A percentile compares a stretch with the other conserved stretches of the same genome.
Conservation (phyloP, 495 filamentous ascomycete genomes). For the Aspergillus affinis region DNA sequence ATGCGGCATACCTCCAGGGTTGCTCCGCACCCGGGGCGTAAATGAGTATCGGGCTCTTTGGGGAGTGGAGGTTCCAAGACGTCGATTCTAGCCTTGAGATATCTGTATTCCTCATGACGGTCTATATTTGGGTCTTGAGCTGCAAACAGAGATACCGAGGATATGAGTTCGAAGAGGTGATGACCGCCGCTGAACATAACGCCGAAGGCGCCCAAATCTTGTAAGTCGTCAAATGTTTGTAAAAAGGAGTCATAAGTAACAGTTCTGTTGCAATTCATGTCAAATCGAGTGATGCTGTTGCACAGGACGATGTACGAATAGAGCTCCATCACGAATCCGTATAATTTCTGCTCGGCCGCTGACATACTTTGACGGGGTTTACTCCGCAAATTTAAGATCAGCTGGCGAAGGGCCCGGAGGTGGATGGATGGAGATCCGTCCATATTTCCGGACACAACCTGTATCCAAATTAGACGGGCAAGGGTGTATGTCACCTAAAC, state of each 20-base stretch:
- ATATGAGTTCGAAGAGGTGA: constrained; percentile 2
- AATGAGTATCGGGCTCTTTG: neutral
- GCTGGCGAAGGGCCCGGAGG: constrained; percentile 3
- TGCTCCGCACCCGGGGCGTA: neutral
- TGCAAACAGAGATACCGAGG: neutral
- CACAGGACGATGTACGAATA: constrained; percentile 7
- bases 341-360: neutral
- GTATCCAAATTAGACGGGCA: neutral
- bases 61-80: neutral
- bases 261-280: constrained; percentile 6
- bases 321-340: constrained; percentile 4
- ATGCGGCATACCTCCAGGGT: neutral
- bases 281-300: constrained; percentile 10
- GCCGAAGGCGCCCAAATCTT: neutral
- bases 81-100: neutral
- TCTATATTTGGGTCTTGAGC: too few relatives aligned
- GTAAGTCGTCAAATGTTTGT: neutral
- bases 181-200: constrained; percentile 9
- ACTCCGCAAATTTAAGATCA: neutral
- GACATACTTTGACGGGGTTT: neutral
- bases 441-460: constrained; percentile 9
- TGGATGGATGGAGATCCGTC: constrained; percentile 6
- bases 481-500: too few relatives aligned
- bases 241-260: constrained; percentile 7
- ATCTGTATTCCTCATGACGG: neutral